phyloP scores from a whole-genome alignment of 306 rosid species.

The Cucumis cinereus region DNA sequence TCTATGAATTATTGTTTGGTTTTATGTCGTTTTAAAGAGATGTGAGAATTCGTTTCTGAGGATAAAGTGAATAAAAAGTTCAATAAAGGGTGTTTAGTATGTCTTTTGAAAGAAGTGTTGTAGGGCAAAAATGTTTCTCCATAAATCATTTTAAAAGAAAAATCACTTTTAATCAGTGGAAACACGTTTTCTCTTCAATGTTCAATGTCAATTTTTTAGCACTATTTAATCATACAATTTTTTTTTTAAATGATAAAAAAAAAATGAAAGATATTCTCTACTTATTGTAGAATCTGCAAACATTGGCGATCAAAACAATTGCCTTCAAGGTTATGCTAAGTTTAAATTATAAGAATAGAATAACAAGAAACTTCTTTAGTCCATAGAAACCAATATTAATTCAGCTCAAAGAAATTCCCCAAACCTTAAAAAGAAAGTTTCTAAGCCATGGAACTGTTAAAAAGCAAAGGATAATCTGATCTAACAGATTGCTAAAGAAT shows the following conservation, averaged over 20 bases:
- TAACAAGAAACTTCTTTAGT: conserved; percentile 19
- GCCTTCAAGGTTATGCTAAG: background rate
- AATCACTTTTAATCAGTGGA: too few relatives aligned
- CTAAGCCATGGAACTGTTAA: conserved; percentile 17
- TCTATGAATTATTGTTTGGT: background rate
- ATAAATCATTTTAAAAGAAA: background rate
- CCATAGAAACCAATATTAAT: conserved; percentile 5
- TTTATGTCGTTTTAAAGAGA: background rate
- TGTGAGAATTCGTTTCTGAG: too few relatives aligned
- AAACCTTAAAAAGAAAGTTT: conserved; percentile 2
- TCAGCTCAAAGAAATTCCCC: conserved; percentile 35
- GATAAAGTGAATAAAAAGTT: too few relatives aligned
- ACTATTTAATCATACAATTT: too few relatives aligned
- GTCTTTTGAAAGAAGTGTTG: background rate
- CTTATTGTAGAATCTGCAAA: too few relatives aligned
- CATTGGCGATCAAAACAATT: too few relatives aligned
- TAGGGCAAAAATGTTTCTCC: background rate
- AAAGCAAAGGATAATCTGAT: conserved; percentile 28
- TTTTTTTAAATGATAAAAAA: too few relatives aligned
- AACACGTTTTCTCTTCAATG: too few relatives aligned
- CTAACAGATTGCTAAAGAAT: conserved; percentile 14
- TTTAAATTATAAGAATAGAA: conserved; percentile 8
- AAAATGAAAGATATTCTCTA: too few relatives aligned
- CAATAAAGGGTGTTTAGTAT: background rate
- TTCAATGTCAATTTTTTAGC: too few relatives aligned